phyloP scores from a whole-genome alignment of 2,329 filamentous ascomycete genomes.

The Thelonectria olida region DNA sequence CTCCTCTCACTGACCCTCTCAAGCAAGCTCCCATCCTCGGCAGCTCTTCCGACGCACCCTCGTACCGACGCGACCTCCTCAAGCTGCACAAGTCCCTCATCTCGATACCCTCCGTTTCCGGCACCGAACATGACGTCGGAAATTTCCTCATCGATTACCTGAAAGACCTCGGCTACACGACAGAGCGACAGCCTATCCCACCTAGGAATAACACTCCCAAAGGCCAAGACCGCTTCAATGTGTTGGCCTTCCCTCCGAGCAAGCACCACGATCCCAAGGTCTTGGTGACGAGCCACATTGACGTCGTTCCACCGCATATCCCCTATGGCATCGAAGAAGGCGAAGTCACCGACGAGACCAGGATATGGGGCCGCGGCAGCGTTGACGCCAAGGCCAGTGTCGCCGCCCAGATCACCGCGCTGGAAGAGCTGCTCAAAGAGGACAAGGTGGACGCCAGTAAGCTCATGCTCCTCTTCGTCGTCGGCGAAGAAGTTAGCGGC shows the following conservation, averaged over 20 bases:
- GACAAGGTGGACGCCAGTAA: constrained; percentile 56
- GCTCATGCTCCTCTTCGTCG: constrained; percentile 72
- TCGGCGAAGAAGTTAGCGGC: constrained; percentile 84
- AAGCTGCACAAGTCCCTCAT: constrained; percentile 80
- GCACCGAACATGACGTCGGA: constrained; percentile 74
- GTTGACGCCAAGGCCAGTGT: constrained; percentile 78
- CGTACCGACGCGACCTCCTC: constrained; percentile 65
- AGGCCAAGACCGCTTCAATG: constrained; percentile 66
- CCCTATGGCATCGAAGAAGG: constrained; percentile 69
- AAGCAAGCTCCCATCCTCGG: constrained; percentile 3
- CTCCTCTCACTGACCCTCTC: constrained; percentile 1
- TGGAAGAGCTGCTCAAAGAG: constrained; percentile 61
- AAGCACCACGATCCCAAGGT: constrained; percentile 62
- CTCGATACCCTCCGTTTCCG: constrained; percentile 75
- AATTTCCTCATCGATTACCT: constrained; percentile 76
- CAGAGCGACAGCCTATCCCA: constrained; percentile 53
- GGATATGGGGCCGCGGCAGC: constrained; percentile 77
- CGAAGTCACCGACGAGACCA: constrained; percentile 52
- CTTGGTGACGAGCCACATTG: constrained; percentile 84
- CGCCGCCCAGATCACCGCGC: constrained; percentile 77
- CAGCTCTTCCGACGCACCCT: constrained; percentile 36
- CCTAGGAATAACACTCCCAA: constrained; percentile 42
- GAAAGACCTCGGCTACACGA: constrained; percentile 53
- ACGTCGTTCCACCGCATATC: constrained; percentile 78
- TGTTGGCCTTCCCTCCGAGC: constrained; percentile 72